Percentiles rank a stretch among this genome's conserved stretches.
These are phyloP conservation scores for Cyanidioschyzon merolae DNA, from an alignment of 23 red algal species.

Conservation along the genomic window DNA sequence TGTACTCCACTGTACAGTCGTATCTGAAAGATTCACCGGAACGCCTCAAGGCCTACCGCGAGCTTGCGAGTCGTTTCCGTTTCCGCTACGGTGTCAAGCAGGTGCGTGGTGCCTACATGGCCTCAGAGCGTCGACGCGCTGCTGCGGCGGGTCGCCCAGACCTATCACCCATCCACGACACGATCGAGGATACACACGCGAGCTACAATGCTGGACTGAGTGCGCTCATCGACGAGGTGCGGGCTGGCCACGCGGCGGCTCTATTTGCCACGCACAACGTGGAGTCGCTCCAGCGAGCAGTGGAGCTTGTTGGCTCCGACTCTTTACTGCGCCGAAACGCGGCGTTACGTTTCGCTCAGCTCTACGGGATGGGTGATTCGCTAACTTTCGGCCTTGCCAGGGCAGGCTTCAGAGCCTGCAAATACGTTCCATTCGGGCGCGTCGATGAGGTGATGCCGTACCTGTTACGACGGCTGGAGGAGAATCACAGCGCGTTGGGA, in stretches of 20 bases:
- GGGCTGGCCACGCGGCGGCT: background rate
- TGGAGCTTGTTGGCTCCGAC: background rate
- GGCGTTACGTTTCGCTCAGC: conserved; percentile 32
- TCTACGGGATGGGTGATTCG: conserved; percentile 43
- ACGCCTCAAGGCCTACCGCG: conserved; percentile 1
- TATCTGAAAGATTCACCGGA: conserved; percentile 21
- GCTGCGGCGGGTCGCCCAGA: background rate
- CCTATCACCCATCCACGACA: conserved; percentile 23
- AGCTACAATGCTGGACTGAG: conserved; percentile 20
- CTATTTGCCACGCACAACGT: conserved; percentile 42
- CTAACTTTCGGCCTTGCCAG: conserved; percentile 22
- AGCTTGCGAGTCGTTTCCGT: background rate
- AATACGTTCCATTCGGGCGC: conserved; percentile 52
- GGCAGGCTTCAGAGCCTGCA: conserved; percentile 28
- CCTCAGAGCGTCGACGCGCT: conserved; percentile 17
- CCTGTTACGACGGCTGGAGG: conserved; percentile 38
- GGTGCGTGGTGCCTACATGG: conserved; percentile 39
- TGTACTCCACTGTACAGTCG: conserved; percentile 33
- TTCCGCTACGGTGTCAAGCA: conserved; percentile 31
- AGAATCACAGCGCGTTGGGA: conserved; percentile 32
- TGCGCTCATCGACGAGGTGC: conserved; percentile 15
- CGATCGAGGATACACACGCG: conserved; percentile 23
- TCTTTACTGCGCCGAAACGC: background rate
- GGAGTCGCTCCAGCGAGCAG: conserved; percentile 24
- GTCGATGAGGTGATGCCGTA: conserved; percentile 38